Evolutionary conservation across 2,329 filamentous ascomycete genomes (phyloP), one percentile per base, ranked within the genome.

Genomic region (Colletotrichum sp.): DNA sequence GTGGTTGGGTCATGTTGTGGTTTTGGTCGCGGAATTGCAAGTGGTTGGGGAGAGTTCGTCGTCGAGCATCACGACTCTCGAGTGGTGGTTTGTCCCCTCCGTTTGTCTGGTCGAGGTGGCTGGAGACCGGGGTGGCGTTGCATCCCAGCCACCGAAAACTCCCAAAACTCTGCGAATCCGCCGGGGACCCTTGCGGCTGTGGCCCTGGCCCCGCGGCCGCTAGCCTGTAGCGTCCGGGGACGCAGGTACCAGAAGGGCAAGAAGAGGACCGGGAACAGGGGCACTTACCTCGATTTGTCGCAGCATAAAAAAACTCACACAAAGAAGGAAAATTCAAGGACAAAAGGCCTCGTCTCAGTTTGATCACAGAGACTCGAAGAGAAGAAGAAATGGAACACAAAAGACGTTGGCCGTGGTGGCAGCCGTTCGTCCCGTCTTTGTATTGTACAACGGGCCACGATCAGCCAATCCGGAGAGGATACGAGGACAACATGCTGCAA

Each of bases 131-230:
- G 72, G 72, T 67, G 72, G 52, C 62, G 52, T 39, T 72, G 70
- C 73, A 26, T 69, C 73, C 73, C 73, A 76, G 73, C 73, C 73
- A 76, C 73, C 73, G 26, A 57, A 52, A 72, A 68, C 59, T 28
- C 30, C 68, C 30, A 62, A 28, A 62, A 28, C 10, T 13, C 44
- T 49, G 44, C 44, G n/a, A 34, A 59, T 26, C 32, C 32, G 49
- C 68, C 36, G 36, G 68, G 36, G 44, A 59, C n/a, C 39, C 69
- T 63, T 36, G 34, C 15, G 24, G 28, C 44, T 21, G 71, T 28
- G 30, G 36, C 21, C 9, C 60, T 60, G 59, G 39, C 26, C 12
- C 24, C 18, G 26, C 68, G 72, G 72, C 32, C 63, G 64, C 69
- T 72, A 76, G 63, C 62, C 68, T 59, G 69, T 68, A 63, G 64